Conservation (phyloP, 2,329 filamentous ascomycete genomes). For the Cryoendolithus antarcticus region DNA sequence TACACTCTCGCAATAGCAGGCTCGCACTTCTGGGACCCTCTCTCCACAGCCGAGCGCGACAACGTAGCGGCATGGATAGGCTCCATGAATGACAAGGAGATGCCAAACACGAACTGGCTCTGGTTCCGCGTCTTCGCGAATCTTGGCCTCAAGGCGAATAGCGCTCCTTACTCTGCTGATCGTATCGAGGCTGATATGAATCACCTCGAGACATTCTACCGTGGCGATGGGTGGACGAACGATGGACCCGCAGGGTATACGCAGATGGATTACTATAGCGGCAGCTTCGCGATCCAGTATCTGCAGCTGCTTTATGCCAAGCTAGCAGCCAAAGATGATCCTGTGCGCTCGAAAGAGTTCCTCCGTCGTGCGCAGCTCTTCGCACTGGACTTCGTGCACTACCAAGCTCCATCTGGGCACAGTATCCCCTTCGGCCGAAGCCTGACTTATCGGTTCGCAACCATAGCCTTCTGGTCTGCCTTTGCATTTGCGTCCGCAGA, state of each 20-base stretch:
- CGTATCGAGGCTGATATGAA: constrained; percentile 63
- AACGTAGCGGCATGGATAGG: constrained; percentile 64
- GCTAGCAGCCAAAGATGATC: constrained; percentile 53
- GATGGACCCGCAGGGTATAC: constrained; percentile 68
- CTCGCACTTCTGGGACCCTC: constrained; percentile 51
- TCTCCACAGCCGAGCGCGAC: constrained; percentile 48
- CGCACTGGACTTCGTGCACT: constrained; percentile 61
- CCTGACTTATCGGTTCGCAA: constrained; percentile 71
- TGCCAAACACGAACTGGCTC: constrained; percentile 56
- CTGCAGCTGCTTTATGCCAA: constrained; percentile 67
- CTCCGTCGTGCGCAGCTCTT: constrained; percentile 53
- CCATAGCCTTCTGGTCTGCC: constrained; percentile 74
- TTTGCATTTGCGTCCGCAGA: constrained; percentile 65
- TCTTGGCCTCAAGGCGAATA: constrained; percentile 62
- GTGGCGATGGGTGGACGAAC: constrained; percentile 68
- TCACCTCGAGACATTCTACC: constrained; percentile 68
- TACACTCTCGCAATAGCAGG: constrained; percentile 60
- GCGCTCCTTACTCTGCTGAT: constrained; percentile 56
- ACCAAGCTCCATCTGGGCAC: constrained; percentile 59
- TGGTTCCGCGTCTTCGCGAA: constrained; percentile 83
- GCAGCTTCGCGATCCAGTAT: constrained; percentile 71
- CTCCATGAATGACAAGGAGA: constrained; percentile 67
- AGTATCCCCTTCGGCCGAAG: constrained; percentile 67
- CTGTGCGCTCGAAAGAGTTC: constrained; percentile 55
- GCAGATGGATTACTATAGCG: constrained; percentile 79